A percentile compares a stretch with the other conserved stretches of the same genome.
These are phyloP conservation scores for Pythium plurisporium DNA, from an alignment of 352 stramenopile species.

Conservation along the genomic window DNA sequence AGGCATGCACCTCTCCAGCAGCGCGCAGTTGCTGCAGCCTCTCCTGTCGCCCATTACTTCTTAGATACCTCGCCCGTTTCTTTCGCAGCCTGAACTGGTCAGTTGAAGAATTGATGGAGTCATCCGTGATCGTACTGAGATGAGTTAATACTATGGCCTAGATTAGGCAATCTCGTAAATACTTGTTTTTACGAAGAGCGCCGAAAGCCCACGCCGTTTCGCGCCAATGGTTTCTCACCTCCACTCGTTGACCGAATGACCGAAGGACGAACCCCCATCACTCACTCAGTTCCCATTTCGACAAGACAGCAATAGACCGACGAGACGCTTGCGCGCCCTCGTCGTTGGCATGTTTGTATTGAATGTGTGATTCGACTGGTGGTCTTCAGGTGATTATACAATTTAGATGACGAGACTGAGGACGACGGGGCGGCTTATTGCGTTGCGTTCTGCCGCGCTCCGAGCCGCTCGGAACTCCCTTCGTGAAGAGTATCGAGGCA, in stretches of 20 bases:
- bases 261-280: not conserved
- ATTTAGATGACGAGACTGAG: slow-evolving; percentile 92
- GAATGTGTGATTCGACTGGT: not conserved
- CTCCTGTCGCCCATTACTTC: not conserved
- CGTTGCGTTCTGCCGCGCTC: slow-evolving; percentile 77
- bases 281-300: slow-evolving; percentile 9
- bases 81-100: not conserved
- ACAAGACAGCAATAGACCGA: not conserved
- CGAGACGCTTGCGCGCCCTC: too few relatives aligned
- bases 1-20: not conserved
- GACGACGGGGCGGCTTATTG: slow-evolving; percentile 54
- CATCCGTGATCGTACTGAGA: slow-evolving; percentile 15
- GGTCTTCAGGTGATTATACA: slow-evolving; percentile 84
- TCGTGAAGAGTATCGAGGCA: slow-evolving; percentile 89
- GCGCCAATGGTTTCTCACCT: slow-evolving; percentile 16
- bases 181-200: slow-evolving; percentile 6
- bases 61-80: slow-evolving; percentile 9
- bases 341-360: not conserved
- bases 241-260: not conserved
- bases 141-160: not conserved
- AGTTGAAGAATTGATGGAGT: slow-evolving; percentile 1
- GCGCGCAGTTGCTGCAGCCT: not conserved
- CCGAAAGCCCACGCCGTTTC: slow-evolving; percentile 4
- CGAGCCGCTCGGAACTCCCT: slow-evolving; percentile 41
- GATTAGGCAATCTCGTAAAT: not conserved